Evolutionary conservation across 495 filamentous ascomycete species (phyloP), one percentile per base, ranked within the genome.

Genomic region (Penicillium simplicissimum): DNA sequence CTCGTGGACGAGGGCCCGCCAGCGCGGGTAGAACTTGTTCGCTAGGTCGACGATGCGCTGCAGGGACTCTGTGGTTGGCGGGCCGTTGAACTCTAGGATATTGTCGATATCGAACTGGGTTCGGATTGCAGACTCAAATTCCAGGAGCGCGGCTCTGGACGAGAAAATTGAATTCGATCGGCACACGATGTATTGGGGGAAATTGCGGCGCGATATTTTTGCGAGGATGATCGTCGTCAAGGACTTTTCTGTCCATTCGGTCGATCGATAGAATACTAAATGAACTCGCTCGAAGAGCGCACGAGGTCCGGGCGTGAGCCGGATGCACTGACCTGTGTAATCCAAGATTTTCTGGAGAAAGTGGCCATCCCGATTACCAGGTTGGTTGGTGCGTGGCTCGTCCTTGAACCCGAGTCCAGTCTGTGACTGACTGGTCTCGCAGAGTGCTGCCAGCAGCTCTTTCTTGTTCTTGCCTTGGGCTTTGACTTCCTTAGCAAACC

Each of bases 241-340:
- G 11, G 94, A 97, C 66, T 96, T 97, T 66, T 97, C 95, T 0
- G 93, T 95, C 93, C 94, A 98, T 71, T 97, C 93, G 0, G 93
- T 96, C 31, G 93, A 97, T 34, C 93, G 83, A 69, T 97, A 97
- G 70, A 97, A 98, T 52, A 98, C 93, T 8, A 98, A 76, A 74
- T 98, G 94, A 1, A 97, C 91, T 34, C 95, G 85, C 69, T 97
- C 93, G 66, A 98, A 98, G 5, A 98, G 83, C 59, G 86, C 89
- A 58, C 91, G 84, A n/a, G 87, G 82, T 8, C 87, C 78, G 1
- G 87, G 72, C 1, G 91, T 87, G 15, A 98, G 87, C 40, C 94
- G 80, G 52, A 97, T 89, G 58, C 92, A 93, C 35, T 90, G 86
- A 0, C 95, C 95, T 3, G 91, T 92, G 36, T 85, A 86, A 59